phyloP scores from a whole-genome alignment of 1,284 basidiomycete species.

The Ustilago esculenta region DNA sequence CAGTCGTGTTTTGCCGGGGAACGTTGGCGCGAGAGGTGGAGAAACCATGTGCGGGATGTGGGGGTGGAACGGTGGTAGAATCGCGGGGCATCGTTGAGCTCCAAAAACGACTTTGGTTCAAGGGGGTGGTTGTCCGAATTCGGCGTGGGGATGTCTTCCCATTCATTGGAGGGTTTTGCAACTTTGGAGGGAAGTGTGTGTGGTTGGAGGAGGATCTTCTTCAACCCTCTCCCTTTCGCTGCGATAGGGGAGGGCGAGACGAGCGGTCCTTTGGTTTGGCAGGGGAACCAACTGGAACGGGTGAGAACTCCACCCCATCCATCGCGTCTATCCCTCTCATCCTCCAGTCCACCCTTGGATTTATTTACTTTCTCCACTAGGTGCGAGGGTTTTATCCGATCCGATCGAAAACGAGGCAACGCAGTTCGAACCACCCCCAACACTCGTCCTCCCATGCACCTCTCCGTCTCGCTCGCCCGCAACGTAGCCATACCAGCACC shows the following conservation, averaged over 20 bases:
- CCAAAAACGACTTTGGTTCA: slow-evolving; percentile 16
- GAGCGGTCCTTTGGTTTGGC: slow-evolving; percentile 16
- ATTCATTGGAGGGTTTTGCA: slow-evolving; percentile 23
- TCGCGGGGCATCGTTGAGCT: slow-evolving; percentile 18
- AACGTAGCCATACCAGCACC: slow-evolving; percentile 18
- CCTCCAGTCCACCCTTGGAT: no score
- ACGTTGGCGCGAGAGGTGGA: not conserved
- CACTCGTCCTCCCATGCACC: not conserved
- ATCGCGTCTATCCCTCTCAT: slow-evolving; percentile 18
- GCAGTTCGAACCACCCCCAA: not conserved
- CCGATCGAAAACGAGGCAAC: slow-evolving; percentile 3
- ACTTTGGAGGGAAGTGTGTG: not conserved
- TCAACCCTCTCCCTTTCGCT: not conserved
- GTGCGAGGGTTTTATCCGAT: slow-evolving; percentile 19
- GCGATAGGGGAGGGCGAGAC: slow-evolving; percentile 9
- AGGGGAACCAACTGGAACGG: slow-evolving; percentile 31
- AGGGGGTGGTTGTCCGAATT: not conserved
- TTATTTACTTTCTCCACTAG: no score
- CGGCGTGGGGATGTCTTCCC: slow-evolving; percentile 27
- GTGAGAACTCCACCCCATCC: slow-evolving; percentile 43
- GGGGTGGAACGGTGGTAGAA: slow-evolving; percentile 11
- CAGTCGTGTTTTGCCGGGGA: not conserved
- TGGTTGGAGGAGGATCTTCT: slow-evolving; percentile 9
- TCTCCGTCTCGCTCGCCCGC: slow-evolving; percentile 2
- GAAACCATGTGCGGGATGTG: not conserved